Percentiles rank a stretch among this genome's conserved stretches.
These are phyloP conservation scores for Durotheca rogersii DNA, from an alignment of 495 filamentous ascomycete species.

Conservation along the genomic window DNA sequence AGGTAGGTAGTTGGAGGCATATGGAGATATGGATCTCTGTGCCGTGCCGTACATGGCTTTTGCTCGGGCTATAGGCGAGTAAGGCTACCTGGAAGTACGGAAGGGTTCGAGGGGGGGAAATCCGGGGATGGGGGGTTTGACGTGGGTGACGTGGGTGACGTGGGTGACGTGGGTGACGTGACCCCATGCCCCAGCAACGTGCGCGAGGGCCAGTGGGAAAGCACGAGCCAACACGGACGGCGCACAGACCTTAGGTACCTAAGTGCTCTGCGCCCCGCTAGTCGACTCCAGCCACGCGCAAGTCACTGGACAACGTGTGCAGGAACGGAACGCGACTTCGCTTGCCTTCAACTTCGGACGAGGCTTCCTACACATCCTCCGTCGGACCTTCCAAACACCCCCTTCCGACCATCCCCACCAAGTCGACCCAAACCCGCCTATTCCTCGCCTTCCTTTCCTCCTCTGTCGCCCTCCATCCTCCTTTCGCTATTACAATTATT, in stretches of 20 bases:
- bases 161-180: background rate
- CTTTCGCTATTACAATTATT: constrained; percentile 18
- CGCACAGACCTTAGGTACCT: too few relatives aligned
- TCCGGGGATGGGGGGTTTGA: too few relatives aligned
- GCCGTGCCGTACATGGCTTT: too few relatives aligned
- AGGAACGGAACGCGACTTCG: constrained; percentile 2
- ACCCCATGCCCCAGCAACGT: constrained; percentile 4
- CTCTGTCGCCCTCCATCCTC: background rate
- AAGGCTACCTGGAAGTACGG: too few relatives aligned
- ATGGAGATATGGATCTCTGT: too few relatives aligned
- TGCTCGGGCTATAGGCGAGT: too few relatives aligned
- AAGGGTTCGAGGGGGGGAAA: too few relatives aligned
- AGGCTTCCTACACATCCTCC: constrained; percentile 19
- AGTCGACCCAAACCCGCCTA: too few relatives aligned
- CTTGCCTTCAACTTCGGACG: too few relatives aligned
- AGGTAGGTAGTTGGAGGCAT: too few relatives aligned
- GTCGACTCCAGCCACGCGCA: constrained; percentile 16
- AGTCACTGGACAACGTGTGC: constrained; percentile 29
- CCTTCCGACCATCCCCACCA: constrained; percentile 12
- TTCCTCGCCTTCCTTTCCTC: background rate
- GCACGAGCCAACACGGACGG: constrained; percentile 2
- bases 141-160: too few relatives aligned
- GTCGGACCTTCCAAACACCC: background rate
- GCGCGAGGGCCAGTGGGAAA: background rate
- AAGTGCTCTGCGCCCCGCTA: too few relatives aligned